A percentile compares a stretch with the other conserved stretches of the same genome.
phyloP scores from a whole-genome alignment of 1,284 basidiomycete genomes.

The Cutaneotrichosporon cavernicola region DNA sequence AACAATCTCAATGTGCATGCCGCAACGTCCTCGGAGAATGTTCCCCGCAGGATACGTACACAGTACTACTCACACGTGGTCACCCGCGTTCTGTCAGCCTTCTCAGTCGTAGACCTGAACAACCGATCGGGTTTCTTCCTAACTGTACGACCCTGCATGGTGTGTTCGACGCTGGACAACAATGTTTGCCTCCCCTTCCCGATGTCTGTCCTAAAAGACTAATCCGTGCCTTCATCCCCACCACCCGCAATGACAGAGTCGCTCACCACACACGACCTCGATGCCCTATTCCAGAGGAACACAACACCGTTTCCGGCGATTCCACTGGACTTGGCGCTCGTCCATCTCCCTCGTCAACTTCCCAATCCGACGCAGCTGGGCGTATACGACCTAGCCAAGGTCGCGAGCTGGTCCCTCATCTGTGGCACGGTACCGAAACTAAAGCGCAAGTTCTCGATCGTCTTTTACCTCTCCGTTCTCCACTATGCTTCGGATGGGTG shows the following conservation, averaged over 20 bases:
- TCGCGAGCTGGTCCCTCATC: neutral
- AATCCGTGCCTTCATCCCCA: neutral
- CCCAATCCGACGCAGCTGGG: neutral
- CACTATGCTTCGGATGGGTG: neutral
- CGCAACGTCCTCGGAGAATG: neutral
- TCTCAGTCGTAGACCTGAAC: neutral
- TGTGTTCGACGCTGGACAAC: neutral
- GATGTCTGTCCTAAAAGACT: neutral
- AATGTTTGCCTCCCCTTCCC: neutral
- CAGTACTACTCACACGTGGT: neutral
- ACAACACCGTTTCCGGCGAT: neutral
- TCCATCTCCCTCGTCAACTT: neutral
- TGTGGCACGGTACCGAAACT: neutral
- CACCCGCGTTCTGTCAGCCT: neutral
- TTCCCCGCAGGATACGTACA: neutral
- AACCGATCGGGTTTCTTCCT: neutral
- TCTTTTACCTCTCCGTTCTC: neutral
- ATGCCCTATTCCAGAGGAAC: neutral
- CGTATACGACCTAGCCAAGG: neutral
- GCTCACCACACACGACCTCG: neutral
- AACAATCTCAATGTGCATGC: neutral
- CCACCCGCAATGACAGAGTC: neutral
- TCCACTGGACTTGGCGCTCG: neutral
- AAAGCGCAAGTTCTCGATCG: neutral
- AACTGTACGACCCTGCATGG: neutral